Evolutionary conservation across 352 stramenopile species (phyloP), one percentile per base, ranked within the genome.

Genomic region (Aphanomyces astaci): DNA sequence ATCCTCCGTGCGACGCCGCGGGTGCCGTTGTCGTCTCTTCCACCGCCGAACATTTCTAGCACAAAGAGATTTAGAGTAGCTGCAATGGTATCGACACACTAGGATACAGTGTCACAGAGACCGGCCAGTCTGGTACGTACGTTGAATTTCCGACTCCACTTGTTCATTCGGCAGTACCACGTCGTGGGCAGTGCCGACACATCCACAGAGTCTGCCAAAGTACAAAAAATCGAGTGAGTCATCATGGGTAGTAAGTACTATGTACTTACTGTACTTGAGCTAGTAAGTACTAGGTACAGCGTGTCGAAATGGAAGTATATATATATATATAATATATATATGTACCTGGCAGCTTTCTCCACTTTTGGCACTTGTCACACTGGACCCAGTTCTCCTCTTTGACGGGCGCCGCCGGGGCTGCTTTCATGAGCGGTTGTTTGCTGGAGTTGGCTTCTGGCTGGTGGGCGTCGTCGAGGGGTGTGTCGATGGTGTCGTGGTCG

Each of bases 121-220:
- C n/a, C n/a, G n/a, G n/a, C n/a, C n/a, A n/a, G n/a, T n/a, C n/a
- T n/a, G n/a, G n/a, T 10, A 27, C 80, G 66, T 73, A 90, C 84
- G 66, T 91, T 92, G 64, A 82, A 85, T 30, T 73, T 76, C 60
- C 89, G 88, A 72, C 89, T 82, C 84, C 84, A 92, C 32, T 78
- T 78, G 59, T 92, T 92, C 84, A 92, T 91, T 73, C 89, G 88
- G 80, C 84, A 92, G 71, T 91, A 92, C 84, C 84, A 92, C 13
- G 75, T 80, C 17, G 81, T 78, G 19, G 84, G 84, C 19, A 92
- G 72, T 57, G 87, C 82, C 15, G 76, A 86, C 33, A 91, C 82
- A 49, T 92, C 88, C 17, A 92, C 82, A 52, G 88, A 79, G 54
- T 89, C 84, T 92, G 65, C 15, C 32, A 59, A 15, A 15, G 15